These are phyloP conservation scores for Rosa rugosa DNA, from an alignment of 306 rosid species.

Conservation along the genomic window DNA sequence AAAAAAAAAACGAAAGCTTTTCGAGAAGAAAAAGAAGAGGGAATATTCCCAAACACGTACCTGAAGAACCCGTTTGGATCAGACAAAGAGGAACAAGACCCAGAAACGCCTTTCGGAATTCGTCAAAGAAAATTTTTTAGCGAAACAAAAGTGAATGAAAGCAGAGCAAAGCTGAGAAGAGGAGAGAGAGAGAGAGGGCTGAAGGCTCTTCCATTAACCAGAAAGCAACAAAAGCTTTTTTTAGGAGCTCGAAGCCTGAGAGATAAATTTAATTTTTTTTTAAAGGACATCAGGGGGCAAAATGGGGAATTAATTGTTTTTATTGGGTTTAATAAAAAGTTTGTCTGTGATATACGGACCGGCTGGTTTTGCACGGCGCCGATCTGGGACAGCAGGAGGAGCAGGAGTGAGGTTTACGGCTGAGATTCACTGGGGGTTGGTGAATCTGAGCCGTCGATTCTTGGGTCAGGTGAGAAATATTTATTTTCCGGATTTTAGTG, in stretches of 20 bases:
- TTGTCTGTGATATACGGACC: conserved; percentile 21
- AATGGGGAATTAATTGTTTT: conserved; percentile 27
- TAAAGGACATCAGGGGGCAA: conserved; percentile 36
- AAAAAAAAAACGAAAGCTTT: neutral
- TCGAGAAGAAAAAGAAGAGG: neutral
- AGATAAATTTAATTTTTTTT: neutral
- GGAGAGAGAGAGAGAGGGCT: conserved; percentile 22
- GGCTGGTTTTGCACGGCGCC: conserved; percentile 24
- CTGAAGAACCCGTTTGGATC: conserved; percentile 42
- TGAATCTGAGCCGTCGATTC: conserved; percentile 27
- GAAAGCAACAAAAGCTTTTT: conserved; percentile 66
- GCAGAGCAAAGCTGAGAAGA: conserved; percentile 16
- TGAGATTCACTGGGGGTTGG: conserved; percentile 20
- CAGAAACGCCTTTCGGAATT: conserved; percentile 19
- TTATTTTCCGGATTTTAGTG: neutral
- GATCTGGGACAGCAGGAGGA: conserved; percentile 3
- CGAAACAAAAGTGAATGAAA: conserved; percentile 1
- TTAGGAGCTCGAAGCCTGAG: conserved; percentile 39
- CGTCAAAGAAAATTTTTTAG: conserved; percentile 33
- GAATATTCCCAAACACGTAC: conserved; percentile 32
- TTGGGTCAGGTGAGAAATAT: neutral
- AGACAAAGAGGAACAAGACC: conserved; percentile 31
- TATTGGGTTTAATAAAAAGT: neutral
- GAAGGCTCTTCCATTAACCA: conserved; percentile 81
- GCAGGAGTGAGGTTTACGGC: conserved; percentile 32